Percentiles rank a stretch among this genome's conserved stretches.
These are phyloP conservation scores for Oryza punctata DNA, from an alignment of 176 grass and related monocot species.

Conservation along the genomic window DNA sequence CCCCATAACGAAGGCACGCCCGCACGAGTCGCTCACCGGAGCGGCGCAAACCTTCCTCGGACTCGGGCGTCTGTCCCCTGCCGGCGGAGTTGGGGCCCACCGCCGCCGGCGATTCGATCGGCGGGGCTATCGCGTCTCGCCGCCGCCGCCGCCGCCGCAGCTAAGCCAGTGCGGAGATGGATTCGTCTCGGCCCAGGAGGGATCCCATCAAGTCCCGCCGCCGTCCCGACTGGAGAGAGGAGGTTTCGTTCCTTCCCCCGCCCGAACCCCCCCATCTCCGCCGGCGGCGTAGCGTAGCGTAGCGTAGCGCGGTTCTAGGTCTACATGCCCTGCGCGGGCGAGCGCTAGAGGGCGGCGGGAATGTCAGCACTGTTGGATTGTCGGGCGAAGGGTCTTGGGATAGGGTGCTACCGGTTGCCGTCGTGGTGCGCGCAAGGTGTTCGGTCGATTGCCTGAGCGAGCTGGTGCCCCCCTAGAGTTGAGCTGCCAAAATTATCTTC, in stretches of 20 bases:
- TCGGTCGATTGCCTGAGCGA: slow-evolving; percentile 19
- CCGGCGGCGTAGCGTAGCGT: neutral
- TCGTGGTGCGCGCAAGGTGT: neutral
- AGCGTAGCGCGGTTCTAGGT: neutral
- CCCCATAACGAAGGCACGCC: too few species aligned
- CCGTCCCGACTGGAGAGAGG: slow-evolving; percentile 62
- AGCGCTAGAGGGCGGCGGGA: neutral
- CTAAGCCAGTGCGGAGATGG: slow-evolving; percentile 40
- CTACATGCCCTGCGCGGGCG: neutral
- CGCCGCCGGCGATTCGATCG: neutral
- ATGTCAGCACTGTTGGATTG: slow-evolving; percentile 6
- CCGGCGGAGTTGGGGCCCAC: neutral
- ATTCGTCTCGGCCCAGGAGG: slow-evolving; percentile 50
- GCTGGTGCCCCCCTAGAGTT: neutral
- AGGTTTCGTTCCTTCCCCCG: slow-evolving; percentile 42
- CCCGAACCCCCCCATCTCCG: neutral
- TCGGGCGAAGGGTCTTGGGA: neutral
- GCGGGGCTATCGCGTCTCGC: neutral
- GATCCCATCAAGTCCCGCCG: slow-evolving; percentile 55
- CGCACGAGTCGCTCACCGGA: neutral
- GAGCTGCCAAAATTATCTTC: neutral
- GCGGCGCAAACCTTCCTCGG: neutral
- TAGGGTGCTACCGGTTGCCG: too few species aligned
- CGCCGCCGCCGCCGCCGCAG: neutral
- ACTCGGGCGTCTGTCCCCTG: neutral